Conservation (phyloP, 192 early-diverging fungal genomes). For the Chytriomyces sp. region DNA sequence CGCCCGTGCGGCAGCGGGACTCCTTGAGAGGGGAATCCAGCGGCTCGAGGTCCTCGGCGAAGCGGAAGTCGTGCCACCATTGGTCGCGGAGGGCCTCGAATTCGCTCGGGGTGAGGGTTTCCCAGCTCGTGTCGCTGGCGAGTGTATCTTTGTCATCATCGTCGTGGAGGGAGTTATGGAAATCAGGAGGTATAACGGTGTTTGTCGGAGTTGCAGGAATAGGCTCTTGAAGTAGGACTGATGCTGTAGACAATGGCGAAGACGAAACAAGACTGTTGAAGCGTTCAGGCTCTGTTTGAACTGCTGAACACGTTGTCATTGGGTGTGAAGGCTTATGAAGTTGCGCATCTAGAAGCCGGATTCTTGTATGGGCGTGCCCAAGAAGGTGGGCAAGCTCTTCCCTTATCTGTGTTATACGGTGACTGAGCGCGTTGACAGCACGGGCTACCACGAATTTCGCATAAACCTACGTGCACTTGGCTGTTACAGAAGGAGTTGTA, state of each 20-base stretch:
- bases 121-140: too few relatives aligned
- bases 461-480: too few relatives aligned
- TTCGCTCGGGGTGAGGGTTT: conserved; percentile 5
- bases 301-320: background rate
- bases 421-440: too few relatives aligned
- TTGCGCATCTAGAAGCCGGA: background rate
- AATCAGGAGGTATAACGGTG: too few relatives aligned
- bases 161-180: background rate
- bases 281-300: conserved; percentile 24
- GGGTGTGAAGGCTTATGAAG: background rate
- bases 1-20: background rate
- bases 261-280: too few relatives aligned
- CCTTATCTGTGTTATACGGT: too few relatives aligned
- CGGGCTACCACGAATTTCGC: too few relatives aligned
- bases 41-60: conserved; percentile 1
- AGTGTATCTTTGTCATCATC: background rate
- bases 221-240: too few relatives aligned
- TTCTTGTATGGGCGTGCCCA: conserved; percentile 13
- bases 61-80: conserved; percentile 22
- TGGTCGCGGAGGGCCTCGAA: background rate
- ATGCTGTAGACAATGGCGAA: too few relatives aligned
- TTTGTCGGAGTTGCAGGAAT: too few relatives aligned
- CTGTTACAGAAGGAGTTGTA: too few relatives aligned
- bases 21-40: background rate
- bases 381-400: conserved; percentile 7